phyloP scores from a whole-genome alignment of 768 basidiomycete species.

The Leccinellum luteum region DNA sequence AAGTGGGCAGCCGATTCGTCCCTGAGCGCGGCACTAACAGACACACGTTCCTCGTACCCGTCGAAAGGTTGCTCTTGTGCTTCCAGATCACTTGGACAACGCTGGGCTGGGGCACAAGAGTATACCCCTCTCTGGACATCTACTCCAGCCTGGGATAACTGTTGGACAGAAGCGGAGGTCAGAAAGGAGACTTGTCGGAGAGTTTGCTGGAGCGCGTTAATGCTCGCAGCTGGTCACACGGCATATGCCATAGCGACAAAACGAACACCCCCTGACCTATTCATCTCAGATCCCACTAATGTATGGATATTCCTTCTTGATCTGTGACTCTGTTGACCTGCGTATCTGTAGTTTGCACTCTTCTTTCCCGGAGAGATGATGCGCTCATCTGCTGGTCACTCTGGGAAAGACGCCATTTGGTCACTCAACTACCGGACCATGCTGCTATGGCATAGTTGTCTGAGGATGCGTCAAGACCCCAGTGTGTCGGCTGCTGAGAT shows the following conservation, averaged over 20 bases:
- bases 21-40: neutral
- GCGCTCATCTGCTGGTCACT: conserved; percentile 24
- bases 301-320: conserved; percentile 36
- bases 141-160: conserved; percentile 61
- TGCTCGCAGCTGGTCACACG: conserved; percentile 61
- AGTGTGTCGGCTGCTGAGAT: conserved; percentile 46
- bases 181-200: conserved; percentile 69
- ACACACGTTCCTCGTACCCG: conserved; percentile 7
- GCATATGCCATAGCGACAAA: conserved; percentile 52
- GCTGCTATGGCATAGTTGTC: conserved; percentile 71
- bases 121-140: conserved; percentile 61
- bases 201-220: conserved; percentile 70
- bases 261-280: conserved; percentile 44
- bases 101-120: conserved; percentile 49
- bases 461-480: conserved; percentile 51
- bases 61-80: conserved; percentile 45
- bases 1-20: conserved; percentile 6
- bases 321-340: conserved; percentile 1
- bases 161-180: conserved; percentile 62
- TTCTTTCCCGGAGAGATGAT: conserved; percentile 74
- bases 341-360: conserved; percentile 53
- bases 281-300: conserved; percentile 62
- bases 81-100: conserved; percentile 48
- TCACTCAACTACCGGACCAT: conserved; percentile 69
- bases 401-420: conserved; percentile 69